Evolutionary conservation across 768 basidiomycete genomes (phyloP), one percentile per base, ranked within the genome.

Genomic region (Xerocomus potaroensis): DNA sequence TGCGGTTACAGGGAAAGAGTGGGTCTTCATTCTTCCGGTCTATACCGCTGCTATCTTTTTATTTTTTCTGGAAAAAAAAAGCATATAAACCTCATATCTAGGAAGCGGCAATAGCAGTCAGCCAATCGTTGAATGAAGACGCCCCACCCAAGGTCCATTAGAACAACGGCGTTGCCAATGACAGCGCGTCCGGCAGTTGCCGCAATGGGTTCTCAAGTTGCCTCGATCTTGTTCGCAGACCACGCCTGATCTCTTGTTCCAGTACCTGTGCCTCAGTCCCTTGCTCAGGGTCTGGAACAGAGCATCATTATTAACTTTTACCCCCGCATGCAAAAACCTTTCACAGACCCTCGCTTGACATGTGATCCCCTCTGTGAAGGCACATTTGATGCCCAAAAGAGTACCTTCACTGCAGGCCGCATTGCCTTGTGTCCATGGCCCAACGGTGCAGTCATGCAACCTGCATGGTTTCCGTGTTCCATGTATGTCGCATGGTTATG

Each of bases 161-260:
- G n/a, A n/a, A n/a, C 34, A 21, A 49, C 15, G 38, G 29, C n/a
- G 50, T 57, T 47, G 41, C 39, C 43, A 43, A 42, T 48, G 50
- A 22, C 38, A 29, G 18, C 37, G 32, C 21, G 29, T 26, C 15
- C 50, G 50, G 53, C 41, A 57, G 49, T 62, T 47, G 27, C 59
- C 53, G 47, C 5, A 15, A 23, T 36, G 29, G 31, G 23, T 27
- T 6, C 31, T 23, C 19, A 8, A 31, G 23, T 35, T 44, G 18
- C 26, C 34, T 43, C 57, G 33, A 50, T 50, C 36, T 53, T 30
- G 26, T 32, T 21, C 21, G 36, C 41, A 41, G 37, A 21, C 26
- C 19, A 15, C 36, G 11, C 19, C 14, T 30, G 46, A 50, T 46
- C 41, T 43, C 22, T 24, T 34, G 29, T 35, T 49, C 35, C 30